Base-by-base conservation (phyloP, 805 yeast species). In the Saccharomycopsis sp. region DNA sequence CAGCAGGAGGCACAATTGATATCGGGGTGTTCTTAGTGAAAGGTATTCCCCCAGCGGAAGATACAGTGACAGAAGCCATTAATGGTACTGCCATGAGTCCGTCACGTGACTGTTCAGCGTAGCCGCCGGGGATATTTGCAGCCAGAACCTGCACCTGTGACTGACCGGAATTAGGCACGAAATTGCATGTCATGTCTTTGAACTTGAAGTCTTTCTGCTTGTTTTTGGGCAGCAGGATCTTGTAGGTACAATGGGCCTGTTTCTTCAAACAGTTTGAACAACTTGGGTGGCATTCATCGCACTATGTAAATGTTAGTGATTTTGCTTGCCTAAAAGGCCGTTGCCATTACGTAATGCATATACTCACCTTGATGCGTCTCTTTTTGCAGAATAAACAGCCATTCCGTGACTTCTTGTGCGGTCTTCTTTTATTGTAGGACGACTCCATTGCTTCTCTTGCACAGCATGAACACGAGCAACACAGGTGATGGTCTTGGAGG, bases 391-490 rank as follows among this genome's bases (percentile, higher is more conserved):
- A 25, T 17, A 51, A 23, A 34, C 61, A 58, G 7, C 61, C 61
- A 44, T 58, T 58, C n/a, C 61, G 23, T 3, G 61, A 58, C 47
- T 58, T 58, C 23, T 58, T 58, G 29, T 58, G 61, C 20, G 61
- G 53, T 34, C 56, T 38, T 55, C 61, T n/a, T 20, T 52, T 54
- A 42, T 57, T 52, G 19, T 29, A 50, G 17, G 53, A 50, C 50
- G 50, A 47, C 23, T 47, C 50, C 38, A 29, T 29, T 5, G 12
- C 12, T 7, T 29, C 12, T 29, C 12, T 29, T 29, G 9, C 12
- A 29, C 38, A 29, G 12, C 38, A 29, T 29, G 38, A 12, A 29
- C 12, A 29, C n/a, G n/a, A n/a, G n/a, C n/a, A n/a, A n/a, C n/a
- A n/a, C n/a, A n/a, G n/a, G n/a, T n/a, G n/a, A n/a, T n/a, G n/a